phyloP scores from a whole-genome alignment of 2,329 filamentous ascomycete species.

The Aspergillus nomiae region DNA sequence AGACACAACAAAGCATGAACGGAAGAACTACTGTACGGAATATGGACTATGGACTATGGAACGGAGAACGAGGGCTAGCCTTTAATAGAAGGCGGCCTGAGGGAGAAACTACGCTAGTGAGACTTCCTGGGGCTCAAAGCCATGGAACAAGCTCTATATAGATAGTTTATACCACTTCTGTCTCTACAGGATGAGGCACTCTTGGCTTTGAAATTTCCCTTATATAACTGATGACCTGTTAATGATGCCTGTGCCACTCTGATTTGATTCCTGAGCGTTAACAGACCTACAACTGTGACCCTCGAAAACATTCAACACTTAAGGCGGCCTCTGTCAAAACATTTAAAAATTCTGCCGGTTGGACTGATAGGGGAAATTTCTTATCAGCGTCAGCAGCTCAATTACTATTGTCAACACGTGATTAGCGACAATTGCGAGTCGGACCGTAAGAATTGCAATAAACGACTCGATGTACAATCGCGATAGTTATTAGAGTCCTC shows the following conservation, averaged over 20 bases:
- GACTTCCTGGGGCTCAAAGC: background rate
- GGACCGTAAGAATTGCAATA: background rate
- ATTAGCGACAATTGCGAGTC: background rate
- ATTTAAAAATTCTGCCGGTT: background rate
- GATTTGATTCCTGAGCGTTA: too few relatives aligned
- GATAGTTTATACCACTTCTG: background rate
- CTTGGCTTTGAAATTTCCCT: background rate
- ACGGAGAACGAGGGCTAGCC: background rate
- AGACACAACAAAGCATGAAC: too few relatives aligned
- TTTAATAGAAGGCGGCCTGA: background rate
- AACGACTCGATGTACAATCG: background rate
- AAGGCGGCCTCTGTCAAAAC: background rate
- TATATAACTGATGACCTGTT: accelerated
- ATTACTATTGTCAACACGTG: background rate
- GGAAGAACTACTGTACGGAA: background rate
- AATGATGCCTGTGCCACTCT: background rate
- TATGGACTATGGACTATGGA: background rate
- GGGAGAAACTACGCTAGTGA: background rate
- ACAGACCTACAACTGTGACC: too few relatives aligned
- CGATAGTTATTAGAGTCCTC: background rate
- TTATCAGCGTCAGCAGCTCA: background rate
- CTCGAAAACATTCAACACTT: background rate
- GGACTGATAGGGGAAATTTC: background rate
- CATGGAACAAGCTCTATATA: too few relatives aligned
- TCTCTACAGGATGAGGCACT: background rate